Base-by-base conservation (phyloP, 805 yeast genomes). In the Candida odintsovae region DNA sequence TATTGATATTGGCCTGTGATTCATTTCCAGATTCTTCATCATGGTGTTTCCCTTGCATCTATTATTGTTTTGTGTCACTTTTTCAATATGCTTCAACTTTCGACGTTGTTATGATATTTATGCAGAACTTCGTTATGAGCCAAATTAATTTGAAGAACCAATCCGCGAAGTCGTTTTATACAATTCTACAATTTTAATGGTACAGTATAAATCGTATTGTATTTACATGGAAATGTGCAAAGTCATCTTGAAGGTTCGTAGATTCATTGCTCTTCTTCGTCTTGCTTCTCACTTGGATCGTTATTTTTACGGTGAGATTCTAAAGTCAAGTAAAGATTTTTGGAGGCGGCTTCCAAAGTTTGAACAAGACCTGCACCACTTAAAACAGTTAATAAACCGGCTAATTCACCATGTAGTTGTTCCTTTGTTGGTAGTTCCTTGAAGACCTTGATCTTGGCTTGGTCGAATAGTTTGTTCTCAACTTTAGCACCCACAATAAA, bases 311-410 rank as follows among this genome's bases (percentile, higher is more conserved):
- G 66, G 54, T 82, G 85, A 47, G 82, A 72, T 50, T 86, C 83
- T 65, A 90, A 67, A 9, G 95, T 86, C 65, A 89, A 70, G 60
- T 87, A 87, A 56, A 90, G 75, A 48, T 70, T 67, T 52, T 80
- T 79, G 15, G 86, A 68, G n/a, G 87, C 71, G 18, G 84, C 63
- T 67, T 85, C 83, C 61, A 92, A 75, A 16, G 96, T 87, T 68
- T 78, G 78, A 12, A 86, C 95, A 62, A 92, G 75, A 11, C 95
- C 95, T 40, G 88, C 90, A 60, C 97, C 98, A 48, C 96, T 87
- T 52, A 87, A 72, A 47, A 85, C 68, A n/a, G 90, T 82, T 60
- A 92, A 77, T 46, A 88, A 72, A 11, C 96, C 96, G 12, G 85
- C 83, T 55, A 94, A 77, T 73, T 90, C 86, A 10, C 86, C 80